A percentile compares a stretch with the other conserved stretches of the same genome.
These are phyloP conservation scores for Acmispon strigosus DNA, from an alignment of 306 rosid species.

Conservation along the genomic window DNA sequence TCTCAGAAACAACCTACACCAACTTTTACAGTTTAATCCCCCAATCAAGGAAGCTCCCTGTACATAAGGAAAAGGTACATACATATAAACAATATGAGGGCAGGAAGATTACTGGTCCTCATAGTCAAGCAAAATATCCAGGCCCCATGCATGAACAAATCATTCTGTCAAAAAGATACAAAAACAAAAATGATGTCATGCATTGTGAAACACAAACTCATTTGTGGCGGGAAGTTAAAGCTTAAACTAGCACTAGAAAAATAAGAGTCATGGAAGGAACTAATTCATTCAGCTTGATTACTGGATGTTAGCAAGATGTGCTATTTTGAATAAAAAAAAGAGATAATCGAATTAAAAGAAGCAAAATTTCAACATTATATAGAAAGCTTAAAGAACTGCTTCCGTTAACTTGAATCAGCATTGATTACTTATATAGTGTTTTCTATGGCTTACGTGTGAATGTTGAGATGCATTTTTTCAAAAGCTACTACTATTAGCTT, in stretches of 20 bases:
- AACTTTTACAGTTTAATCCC: background rate
- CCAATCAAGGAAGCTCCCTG: background rate
- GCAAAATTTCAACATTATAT: no score
- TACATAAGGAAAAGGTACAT: background rate
- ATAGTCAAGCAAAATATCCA: background rate
- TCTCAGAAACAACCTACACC: background rate
- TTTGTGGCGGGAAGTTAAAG: background rate
- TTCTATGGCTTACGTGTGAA: no score
- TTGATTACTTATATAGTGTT: no score
- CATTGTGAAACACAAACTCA: background rate
- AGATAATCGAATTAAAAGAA: no score
- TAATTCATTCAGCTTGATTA: background rate
- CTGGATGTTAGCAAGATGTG: background rate
- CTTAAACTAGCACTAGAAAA: background rate
- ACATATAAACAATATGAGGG: background rate
- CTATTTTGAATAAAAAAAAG: background rate
- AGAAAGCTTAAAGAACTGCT: no score
- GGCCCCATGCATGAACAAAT: background rate
- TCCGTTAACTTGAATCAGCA: no score
- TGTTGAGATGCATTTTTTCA: no score
- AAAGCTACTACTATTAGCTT: no score
- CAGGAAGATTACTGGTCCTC: background rate
- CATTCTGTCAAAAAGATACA: background rate
- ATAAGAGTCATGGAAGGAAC: background rate
- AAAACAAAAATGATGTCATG: background rate